Base-by-base conservation (phyloP, 129 eudicot species). In the Calendula officinalis region DNA sequence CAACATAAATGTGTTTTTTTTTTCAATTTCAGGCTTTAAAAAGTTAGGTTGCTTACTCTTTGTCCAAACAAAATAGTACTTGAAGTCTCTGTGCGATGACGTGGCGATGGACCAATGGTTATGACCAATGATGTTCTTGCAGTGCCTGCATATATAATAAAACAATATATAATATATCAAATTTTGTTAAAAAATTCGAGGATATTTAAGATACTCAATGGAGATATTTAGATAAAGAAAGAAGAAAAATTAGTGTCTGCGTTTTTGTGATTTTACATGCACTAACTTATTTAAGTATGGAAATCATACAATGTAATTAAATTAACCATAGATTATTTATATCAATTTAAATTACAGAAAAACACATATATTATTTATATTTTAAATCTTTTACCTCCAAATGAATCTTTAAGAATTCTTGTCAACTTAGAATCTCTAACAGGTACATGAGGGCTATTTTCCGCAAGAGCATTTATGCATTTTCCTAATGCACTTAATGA, bases 391-490 rank as follows among this genome's bases (percentile, higher is more conserved):
- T 77, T 44, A 78, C 97, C 97, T 83, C 97, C 97, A 81, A 89
- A 89, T 71, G 97, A 89, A 86, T 89, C 95, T 77, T 75, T 89
- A 66, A 89, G 97, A 76, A 89, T 69, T 77, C 97, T 85, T 8
- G 97, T 89, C 73, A 89, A 90, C 72, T 89, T 89, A 30, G 97
- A 89, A 77, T 89, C 97, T 61, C 97, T 92, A 71, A 89, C 88
- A 27, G 97, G 97, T 15, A 89, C 97, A 81, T 89, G 97, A 65
- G 97, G 57, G 64, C 95, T 86, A 67, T 86, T 89, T 69, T 89
- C 97, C 51, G 97, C 97, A 64, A 89, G 75, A 56, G 97, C 97
- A 86, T 89, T 89, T 68, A 89, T 89, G 76, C 97, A 89, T 78
- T 89, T 89, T 64, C 97, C 97, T 63, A 89, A 70, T 56, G 97